Percentiles rank a stretch among this genome's conserved stretches.
phyloP scores from a whole-genome alignment of 805 yeast species.

The Ogataea thermomethanolica region DNA sequence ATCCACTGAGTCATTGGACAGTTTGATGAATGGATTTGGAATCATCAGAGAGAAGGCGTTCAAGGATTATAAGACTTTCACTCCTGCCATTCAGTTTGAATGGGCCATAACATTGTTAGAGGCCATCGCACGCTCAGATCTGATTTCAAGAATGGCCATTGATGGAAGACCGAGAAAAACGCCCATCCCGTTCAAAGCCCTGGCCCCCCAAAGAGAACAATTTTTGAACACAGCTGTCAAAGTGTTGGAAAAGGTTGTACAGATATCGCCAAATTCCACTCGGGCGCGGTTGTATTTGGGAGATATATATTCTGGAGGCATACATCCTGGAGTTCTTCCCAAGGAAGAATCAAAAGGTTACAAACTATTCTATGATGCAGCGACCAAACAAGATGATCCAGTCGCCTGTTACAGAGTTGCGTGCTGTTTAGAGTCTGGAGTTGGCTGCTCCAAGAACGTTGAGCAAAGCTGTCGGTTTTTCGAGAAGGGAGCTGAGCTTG shows the following conservation, averaged over 20 bases:
- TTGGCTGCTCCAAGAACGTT: constrained; percentile 44
- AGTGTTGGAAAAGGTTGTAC: constrained; percentile 53
- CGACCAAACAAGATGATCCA: constrained; percentile 48
- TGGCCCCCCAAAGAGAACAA: constrained; percentile 49
- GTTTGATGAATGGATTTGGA: constrained; percentile 28
- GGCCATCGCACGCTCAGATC: constrained; percentile 39
- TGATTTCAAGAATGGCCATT: constrained; percentile 42
- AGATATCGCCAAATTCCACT: constrained; percentile 44
- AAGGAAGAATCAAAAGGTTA: constrained; percentile 60
- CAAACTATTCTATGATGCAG: constrained; percentile 56
- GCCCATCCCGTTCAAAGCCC: constrained; percentile 39
- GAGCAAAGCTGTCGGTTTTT: constrained; percentile 52
- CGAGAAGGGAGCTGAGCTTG: constrained; percentile 56
- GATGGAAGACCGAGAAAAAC: constrained; percentile 43
- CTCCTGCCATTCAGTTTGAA: constrained; percentile 53
- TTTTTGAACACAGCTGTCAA: constrained; percentile 58
- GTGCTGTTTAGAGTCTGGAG: constrained; percentile 66
- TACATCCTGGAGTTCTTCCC: constrained; percentile 46
- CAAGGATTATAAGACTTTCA: constrained; percentile 36
- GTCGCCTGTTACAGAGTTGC: constrained; percentile 68
- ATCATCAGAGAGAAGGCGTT: constrained; percentile 32
- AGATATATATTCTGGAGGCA: constrained; percentile 50
- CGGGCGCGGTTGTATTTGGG: constrained; percentile 61
- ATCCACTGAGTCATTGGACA: constrained; percentile 27
- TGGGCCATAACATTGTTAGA: constrained; percentile 61